Base-by-base conservation (phyloP, 1,284 basidiomycete genomes). In the Moesziomyces antarcticus region DNA sequence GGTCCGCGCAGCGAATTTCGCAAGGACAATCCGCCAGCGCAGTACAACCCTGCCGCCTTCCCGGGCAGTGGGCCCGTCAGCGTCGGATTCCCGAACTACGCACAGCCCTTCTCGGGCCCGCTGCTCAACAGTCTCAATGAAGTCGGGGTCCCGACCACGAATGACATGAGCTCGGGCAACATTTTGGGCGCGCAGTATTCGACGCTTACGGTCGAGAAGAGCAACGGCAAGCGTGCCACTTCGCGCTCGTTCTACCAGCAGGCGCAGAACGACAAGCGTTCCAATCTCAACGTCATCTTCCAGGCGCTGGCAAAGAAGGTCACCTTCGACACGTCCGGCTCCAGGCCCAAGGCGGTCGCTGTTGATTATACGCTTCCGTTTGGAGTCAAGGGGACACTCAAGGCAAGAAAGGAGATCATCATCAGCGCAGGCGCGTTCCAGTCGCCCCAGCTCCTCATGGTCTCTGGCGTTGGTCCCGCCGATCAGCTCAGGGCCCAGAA, bases 321-420 rank as follows among this genome's bases (percentile, higher is more conserved):
- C 44, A 46, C 68, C 30, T 80, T 84, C 21, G 54, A 88, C 46
- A 80, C 81, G 1, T 58, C 84, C 1, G 78, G 86, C 14, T 80
- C 84, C 20, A 78, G 86, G 56, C 76, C 73, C 6, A 56, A 53
- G 30, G 77, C 75, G 21, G 66, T 52, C 11, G 63, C 69, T 25
- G 77, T 81, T 10, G 51, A 61, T 5, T 78, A 74, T 56, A 65
- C 51, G 5, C 20, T 73, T 27, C 55, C 61, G 0, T n/a, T 56
- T 1, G 70, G 68, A 14, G 43, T 67, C 22, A 57, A 54, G 24
- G 58, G 56, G 50, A 71, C 65, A 18, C 33, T 73, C 56, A 63
- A 62, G 43, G 79, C 73, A 1, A 42, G 56, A 4, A 74, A 74
- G 51, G 82, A 84, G 50, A 75, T 82, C 43, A 83, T 84, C 27